Evolutionary conservation across 2,329 filamentous ascomycete genomes (phyloP).

Genomic region (Hymenoscyphus fraxineus): DNA sequence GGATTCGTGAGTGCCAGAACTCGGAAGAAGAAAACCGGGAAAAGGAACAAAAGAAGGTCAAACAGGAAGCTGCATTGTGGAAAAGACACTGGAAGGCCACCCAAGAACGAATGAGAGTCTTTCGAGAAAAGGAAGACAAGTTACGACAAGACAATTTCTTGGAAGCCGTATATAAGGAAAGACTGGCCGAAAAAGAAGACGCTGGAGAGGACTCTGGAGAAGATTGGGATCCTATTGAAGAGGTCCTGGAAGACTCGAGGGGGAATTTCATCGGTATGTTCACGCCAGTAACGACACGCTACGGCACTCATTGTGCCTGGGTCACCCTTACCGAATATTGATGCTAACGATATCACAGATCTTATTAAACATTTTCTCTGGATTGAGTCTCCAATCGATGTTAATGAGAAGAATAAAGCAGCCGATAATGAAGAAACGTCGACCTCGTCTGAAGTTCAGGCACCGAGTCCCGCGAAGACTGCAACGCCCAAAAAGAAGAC

Average conservation of each 20-base stretch:
- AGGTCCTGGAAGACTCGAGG: conserved; percentile 43
- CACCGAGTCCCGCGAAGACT: conserved; percentile 13
- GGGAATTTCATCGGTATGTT: conserved; percentile 39
- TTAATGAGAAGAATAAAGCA: background rate
- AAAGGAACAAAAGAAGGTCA: conserved; percentile 47
- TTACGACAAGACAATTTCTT: conserved; percentile 43
- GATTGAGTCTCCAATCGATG: conserved; percentile 11
- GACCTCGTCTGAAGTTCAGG: conserved; percentile 4
- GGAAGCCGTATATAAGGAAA: conserved; percentile 41
- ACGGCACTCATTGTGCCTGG: no score
- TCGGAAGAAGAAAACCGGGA: conserved; percentile 44
- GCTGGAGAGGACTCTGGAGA: conserved; percentile 33
- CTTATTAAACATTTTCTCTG: conserved; percentile 22
- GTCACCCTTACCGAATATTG: background rate
- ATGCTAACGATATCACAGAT: conserved; percentile 30
- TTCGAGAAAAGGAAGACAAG: conserved; percentile 40
- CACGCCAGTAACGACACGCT: conserved; percentile 24
- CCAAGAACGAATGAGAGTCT: conserved; percentile 38
- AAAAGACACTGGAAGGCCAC: conserved; percentile 45
- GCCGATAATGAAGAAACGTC: background rate
- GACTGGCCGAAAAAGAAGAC: conserved; percentile 32
- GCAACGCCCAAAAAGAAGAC: conserved; percentile 36
- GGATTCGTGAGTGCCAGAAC: conserved; percentile 43
- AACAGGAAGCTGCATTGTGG: conserved; percentile 46
- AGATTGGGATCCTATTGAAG: conserved; percentile 47